phyloP scores from a whole-genome alignment of 345 rosid species.

The Salix arbutifolia region DNA sequence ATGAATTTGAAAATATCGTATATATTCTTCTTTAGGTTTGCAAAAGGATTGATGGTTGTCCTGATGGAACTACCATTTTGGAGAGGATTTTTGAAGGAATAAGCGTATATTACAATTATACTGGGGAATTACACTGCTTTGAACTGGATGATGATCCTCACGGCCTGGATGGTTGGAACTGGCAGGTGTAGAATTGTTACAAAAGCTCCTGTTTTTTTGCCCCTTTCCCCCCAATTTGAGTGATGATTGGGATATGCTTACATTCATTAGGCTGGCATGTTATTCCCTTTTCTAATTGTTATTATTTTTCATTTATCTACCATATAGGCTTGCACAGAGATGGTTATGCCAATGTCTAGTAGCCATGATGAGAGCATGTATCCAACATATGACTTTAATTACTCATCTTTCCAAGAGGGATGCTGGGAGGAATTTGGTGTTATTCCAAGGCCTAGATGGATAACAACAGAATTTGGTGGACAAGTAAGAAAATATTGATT shows the following conservation, averaged over 20 bases:
- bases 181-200: slow-evolving; percentile 56
- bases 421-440: slow-evolving; percentile 63
- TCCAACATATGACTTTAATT: slow-evolving; percentile 51
- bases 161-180: slow-evolving; percentile 86
- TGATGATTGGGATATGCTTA: background rate
- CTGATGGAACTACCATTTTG: slow-evolving; percentile 46
- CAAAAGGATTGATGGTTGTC: slow-evolving; percentile 61
- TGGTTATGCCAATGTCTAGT: slow-evolving; percentile 75
- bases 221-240: background rate
- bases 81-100: slow-evolving; percentile 72
- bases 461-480: slow-evolving; percentile 83
- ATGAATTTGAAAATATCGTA: background rate
- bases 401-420: slow-evolving; percentile 56
- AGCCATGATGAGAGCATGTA: slow-evolving; percentile 65
- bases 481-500: slow-evolving; percentile 48
- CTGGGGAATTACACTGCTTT: slow-evolving; percentile 68
- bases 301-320: background rate
- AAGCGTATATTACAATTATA: slow-evolving; percentile 73
- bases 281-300: background rate
- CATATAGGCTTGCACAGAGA: slow-evolving; percentile 84
- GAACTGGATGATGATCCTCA: slow-evolving; percentile 94
- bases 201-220: background rate
- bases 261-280: background rate
- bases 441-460: slow-evolving; percentile 76
- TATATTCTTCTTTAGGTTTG: slow-evolving; percentile 53